These are phyloP conservation scores for Tremella mesenterica DNA, from an alignment of 768 basidiomycete species.

Conservation along the genomic window DNA sequence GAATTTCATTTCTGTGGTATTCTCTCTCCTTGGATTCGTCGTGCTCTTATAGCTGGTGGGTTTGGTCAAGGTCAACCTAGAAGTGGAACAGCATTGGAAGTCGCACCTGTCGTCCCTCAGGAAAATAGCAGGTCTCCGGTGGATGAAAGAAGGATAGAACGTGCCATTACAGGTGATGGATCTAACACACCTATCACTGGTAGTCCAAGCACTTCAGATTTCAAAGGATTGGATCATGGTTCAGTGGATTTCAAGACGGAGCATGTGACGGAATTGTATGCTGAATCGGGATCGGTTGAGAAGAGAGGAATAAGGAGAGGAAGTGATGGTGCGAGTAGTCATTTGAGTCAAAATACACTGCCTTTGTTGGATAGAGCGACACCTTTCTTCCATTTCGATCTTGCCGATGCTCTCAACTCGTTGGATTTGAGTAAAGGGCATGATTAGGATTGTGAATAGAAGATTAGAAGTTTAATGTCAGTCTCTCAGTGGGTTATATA, in stretches of 20 bases:
- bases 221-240: not conserved
- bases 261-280: not conserved
- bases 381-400: conserved; percentile 74
- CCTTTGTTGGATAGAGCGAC: conserved; percentile 37
- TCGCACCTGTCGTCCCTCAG: conserved; percentile 65
- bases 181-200: conserved; percentile 18
- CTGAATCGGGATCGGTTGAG: conserved; percentile 2
- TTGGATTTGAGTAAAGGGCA: conserved; percentile 9
- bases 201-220: not conserved
- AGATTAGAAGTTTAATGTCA: not conserved
- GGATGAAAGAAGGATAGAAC: conserved; percentile 45
- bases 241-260: too few relatives aligned
- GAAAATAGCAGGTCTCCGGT: conserved; percentile 37
- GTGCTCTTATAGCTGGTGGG: conserved; percentile 67
- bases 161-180: conserved; percentile 17
- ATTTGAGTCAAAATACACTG: conserved; percentile 10
- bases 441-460: conserved; percentile 2
- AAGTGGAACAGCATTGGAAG: conserved; percentile 51
- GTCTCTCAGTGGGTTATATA: not conserved
- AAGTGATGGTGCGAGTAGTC: conserved; percentile 4
- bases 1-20: conserved; percentile 92
- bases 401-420: conserved; percentile 45
- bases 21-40: conserved; percentile 86
- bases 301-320: conserved; percentile 25
- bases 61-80: conserved; percentile 62